phyloP scores from a whole-genome alignment of 441 rosid species.

The Arabidopsis lyrata region DNA sequence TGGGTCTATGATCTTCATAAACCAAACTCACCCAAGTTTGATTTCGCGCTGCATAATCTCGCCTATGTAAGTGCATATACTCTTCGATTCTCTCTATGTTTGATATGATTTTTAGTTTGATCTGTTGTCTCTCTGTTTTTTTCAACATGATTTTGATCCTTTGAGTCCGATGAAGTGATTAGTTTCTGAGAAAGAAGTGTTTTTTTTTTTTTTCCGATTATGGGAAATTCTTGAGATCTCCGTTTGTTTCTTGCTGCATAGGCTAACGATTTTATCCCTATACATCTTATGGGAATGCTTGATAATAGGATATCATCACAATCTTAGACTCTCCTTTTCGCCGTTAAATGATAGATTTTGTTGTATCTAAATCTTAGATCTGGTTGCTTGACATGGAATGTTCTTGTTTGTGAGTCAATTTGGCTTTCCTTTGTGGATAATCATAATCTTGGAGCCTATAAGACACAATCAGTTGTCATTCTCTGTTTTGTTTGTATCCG shows the following conservation, averaged over 20 bases:
- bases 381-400: constrained; percentile 5
- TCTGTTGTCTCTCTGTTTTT: neutral
- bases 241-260: constrained; percentile 23
- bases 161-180: neutral
- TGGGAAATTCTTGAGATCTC: constrained; percentile 1
- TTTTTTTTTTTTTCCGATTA: constrained; percentile 3
- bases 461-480: neutral
- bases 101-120: neutral
- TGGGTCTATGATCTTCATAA: constrained; percentile 46
- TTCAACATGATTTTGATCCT: neutral
- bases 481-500: neutral
- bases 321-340: neutral
- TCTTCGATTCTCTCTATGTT: neutral
- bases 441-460: constrained; percentile 2
- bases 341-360: neutral
- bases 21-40: neutral
- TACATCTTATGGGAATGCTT: neutral
- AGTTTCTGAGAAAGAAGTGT: constrained; percentile 11
- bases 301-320: neutral
- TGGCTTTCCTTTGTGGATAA: neutral
- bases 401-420: constrained; percentile 18
- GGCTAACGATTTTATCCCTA: neutral
- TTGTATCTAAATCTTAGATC: constrained; percentile 23
- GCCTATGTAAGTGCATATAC: constrained; percentile 36
- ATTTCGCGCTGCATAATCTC: constrained; percentile 49